Evolutionary conservation across 352 stramenopile genomes (phyloP).

Genomic region (Plasmopara halstedii): DNA sequence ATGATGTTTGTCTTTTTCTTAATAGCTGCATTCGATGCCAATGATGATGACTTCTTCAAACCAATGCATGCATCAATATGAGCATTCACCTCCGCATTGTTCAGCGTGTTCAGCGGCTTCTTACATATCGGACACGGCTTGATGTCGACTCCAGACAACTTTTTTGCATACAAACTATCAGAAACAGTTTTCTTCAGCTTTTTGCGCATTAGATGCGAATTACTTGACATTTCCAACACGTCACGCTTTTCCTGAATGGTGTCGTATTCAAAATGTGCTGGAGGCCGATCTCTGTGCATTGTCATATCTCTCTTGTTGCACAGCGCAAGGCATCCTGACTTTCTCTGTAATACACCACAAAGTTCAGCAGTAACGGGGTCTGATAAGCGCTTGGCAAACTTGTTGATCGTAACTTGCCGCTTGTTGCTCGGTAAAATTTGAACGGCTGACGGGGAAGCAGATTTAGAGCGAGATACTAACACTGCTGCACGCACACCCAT

Average conservation of each 20-base stretch:
- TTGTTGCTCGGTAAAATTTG: conserved; percentile 16
- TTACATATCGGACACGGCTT: conserved; percentile 43
- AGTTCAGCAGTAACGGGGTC: conserved; percentile 3
- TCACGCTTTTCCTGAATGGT: not conserved
- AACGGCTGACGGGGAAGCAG: conserved; percentile 1
- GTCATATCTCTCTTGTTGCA: not conserved
- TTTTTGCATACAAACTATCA: not conserved
- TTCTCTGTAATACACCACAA: not conserved
- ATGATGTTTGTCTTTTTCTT: conserved; percentile 11
- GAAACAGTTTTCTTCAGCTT: conserved; percentile 8
- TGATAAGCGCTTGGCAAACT: conserved; percentile 22
- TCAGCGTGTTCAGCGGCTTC: conserved; percentile 39
- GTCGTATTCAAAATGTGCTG: not conserved
- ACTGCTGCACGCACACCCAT: conserved; percentile 54
- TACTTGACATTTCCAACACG: not conserved
- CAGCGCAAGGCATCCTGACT: not conserved
- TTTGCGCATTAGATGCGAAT: not conserved
- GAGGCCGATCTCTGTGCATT: not conserved
- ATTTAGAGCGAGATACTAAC: conserved; percentile 24
- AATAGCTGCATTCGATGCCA: not conserved
- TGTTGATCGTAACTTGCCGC: conserved; percentile 39
- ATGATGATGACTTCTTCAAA: conserved; percentile 2
- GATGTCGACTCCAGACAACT: conserved; percentile 11
- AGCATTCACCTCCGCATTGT: conserved; percentile 48
- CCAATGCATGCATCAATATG: conserved; percentile 54